These are phyloP conservation scores for Nicotiana tomentosiformis DNA, from an alignment of 257 asterid species.

Conservation along the genomic window DNA sequence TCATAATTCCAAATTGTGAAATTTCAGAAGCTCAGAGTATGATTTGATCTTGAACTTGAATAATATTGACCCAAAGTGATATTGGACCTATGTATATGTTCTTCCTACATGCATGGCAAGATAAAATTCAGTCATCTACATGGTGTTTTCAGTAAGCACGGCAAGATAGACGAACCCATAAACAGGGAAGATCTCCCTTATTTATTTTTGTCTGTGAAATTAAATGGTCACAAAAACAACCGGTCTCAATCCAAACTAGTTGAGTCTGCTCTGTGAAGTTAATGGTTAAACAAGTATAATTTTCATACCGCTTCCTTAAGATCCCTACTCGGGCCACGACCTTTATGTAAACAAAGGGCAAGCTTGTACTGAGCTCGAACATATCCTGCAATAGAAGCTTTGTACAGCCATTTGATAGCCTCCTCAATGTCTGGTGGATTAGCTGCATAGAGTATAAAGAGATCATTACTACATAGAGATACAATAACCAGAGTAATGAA, in stretches of 20 bases:
- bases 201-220: not conserved
- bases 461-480: not conserved
- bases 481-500: not conserved
- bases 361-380: slow-evolving; percentile 95
- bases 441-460: slow-evolving; percentile 34
- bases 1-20: not conserved
- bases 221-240: not conserved
- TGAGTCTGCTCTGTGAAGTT: not conserved
- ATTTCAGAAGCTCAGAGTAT: not conserved
- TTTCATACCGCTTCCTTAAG: slow-evolving; percentile 64
- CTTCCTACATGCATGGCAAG: no score
- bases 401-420: slow-evolving; percentile 67
- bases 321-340: slow-evolving; percentile 50
- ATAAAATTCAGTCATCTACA: no score
- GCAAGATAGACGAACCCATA: no score
- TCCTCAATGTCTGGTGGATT: slow-evolving; percentile 51
- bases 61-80: not conserved
- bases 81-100: not conserved
- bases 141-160: no score
- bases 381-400: slow-evolving; percentile 70
- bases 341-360: slow-evolving; percentile 85
- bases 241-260: not conserved
- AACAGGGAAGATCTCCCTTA: not conserved
- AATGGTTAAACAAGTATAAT: not conserved
- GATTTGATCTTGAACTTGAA: not conserved